Percentiles rank a stretch among this genome's conserved stretches.
Conservation (phyloP, 352 stramenopile species). For the Blastocystis sp. region DNA sequence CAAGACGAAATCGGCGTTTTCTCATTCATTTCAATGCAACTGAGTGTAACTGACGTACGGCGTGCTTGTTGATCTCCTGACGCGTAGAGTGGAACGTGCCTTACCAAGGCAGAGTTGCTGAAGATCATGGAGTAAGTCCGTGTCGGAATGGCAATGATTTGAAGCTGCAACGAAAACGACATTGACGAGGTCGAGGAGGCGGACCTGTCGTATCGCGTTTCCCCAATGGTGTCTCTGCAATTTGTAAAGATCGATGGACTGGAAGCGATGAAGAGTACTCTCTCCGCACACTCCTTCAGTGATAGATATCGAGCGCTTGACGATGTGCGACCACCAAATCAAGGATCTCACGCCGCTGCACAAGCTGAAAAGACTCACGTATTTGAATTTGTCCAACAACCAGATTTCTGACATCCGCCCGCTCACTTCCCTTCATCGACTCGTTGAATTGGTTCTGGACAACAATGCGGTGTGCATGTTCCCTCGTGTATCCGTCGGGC, state of each 20-base stretch:
- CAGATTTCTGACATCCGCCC: slow-evolving; percentile 38
- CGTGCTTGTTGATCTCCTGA: background rate
- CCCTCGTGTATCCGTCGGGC: slow-evolving; percentile 10
- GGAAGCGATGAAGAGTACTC: background rate
- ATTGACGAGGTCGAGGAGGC: slow-evolving; percentile 52
- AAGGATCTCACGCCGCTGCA: slow-evolving; percentile 23
- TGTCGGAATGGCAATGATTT: background rate
- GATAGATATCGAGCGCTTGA: slow-evolving; percentile 58
- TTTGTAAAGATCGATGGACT: slow-evolving; percentile 9
- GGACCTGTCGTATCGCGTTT: slow-evolving; percentile 35
- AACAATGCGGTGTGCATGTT: slow-evolving; percentile 34
- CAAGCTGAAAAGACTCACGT: slow-evolving; percentile 20
- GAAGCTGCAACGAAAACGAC: slow-evolving; percentile 48
- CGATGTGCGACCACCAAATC: slow-evolving; percentile 31
- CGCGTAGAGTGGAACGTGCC: background rate
- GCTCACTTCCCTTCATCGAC: slow-evolving; percentile 21
- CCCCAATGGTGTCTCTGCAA: slow-evolving; percentile 24
- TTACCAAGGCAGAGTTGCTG: background rate
- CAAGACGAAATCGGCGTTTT: background rate
- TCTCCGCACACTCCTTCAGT: background rate
- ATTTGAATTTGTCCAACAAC: slow-evolving; percentile 56
- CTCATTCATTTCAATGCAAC: background rate
- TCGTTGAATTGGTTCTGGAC: slow-evolving; percentile 53
- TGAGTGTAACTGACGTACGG: background rate
- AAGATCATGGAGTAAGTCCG: background rate